Evolutionary conservation across 768 basidiomycete species (phyloP), one percentile per base, ranked within the genome.

Genomic region (Suillus discolor): DNA sequence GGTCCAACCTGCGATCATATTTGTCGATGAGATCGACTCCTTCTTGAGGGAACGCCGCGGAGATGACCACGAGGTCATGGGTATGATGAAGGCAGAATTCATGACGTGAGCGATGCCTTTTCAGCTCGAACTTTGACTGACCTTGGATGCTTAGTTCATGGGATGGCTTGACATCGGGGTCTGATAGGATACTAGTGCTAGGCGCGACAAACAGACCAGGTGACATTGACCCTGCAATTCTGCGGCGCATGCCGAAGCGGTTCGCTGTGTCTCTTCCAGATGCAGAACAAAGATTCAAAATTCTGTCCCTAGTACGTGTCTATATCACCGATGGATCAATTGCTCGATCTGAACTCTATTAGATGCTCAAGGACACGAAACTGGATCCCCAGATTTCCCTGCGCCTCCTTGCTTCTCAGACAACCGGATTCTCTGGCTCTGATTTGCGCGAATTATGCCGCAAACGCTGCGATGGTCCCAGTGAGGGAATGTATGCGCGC

Each of bases 11-110:
- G 86, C 90, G 65, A 99, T 99, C 74, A 96, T 99, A 69, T 99
- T 99, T 78, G 97, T 99, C 72, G 97, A 99, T 75, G 97, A 99
- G 79, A 98, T 99, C 69, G 97, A 99, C 72, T 94, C 93, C 1
- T 94, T 99, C 77, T 79, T 99, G 75, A 83, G 96, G 63, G 93
- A 97, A 75, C 83, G 97, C 67, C 88, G 89, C 34, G 86, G 87
- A 64, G 89, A 90, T 12, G 97, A 99, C 72, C 97, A 99, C 74
- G 97, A 99, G 72, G 97, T 95, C 61, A 99, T 96, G 42, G 96
- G 91, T 6, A 98, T 98, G 95, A 96, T 98, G 87, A 97, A 98
- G 77, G 96, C 96, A 0, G 93, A 95, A 73, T 94, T 94, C 71
- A 94, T 94, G 92, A 94, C 91, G 91, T 93, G 74, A 66, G 90